Evolutionary conservation across 176 grass and related monocot genomes (phyloP).

Genomic region (Triticum monococcum): DNA sequence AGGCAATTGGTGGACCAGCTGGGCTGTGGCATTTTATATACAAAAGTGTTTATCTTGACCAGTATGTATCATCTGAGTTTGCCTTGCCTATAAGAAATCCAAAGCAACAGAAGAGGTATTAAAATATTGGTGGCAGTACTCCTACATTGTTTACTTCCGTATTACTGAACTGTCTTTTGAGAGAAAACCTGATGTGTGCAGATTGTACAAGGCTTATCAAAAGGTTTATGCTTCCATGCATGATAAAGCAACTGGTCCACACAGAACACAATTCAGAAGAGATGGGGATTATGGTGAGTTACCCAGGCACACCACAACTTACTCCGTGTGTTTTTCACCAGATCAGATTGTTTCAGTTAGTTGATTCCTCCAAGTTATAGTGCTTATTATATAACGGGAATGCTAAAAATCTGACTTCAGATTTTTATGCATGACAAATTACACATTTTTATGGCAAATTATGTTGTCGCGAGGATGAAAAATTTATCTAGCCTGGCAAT

Average conservation of each 20-base stretch:
- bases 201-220: conserved; percentile 89
- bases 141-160: neutral
- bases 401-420: neutral
- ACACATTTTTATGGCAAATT: too few relatives aligned
- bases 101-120: conserved; percentile 89
- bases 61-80: conserved; percentile 91
- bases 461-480: too few relatives aligned
- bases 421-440: too few relatives aligned
- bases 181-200: conserved; percentile 37
- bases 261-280: conserved; percentile 94
- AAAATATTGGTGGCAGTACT: neutral
- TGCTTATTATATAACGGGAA: neutral
- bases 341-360: neutral
- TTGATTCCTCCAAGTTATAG: neutral
- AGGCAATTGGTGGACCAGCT: conserved; percentile 61
- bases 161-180: neutral
- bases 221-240: conserved; percentile 92
- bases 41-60: conserved; percentile 82
- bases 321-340: neutral
- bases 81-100: conserved; percentile 55
- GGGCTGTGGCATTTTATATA: conserved; percentile 99
- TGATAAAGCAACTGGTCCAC: conserved; percentile 77
- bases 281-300: conserved; percentile 76
- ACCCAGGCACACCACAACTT: neutral
- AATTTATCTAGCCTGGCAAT: neutral